Evolutionary conservation across 768 basidiomycete species (phyloP), one percentile per base, ranked within the genome.

Genomic region (Mycena filopes): DNA sequence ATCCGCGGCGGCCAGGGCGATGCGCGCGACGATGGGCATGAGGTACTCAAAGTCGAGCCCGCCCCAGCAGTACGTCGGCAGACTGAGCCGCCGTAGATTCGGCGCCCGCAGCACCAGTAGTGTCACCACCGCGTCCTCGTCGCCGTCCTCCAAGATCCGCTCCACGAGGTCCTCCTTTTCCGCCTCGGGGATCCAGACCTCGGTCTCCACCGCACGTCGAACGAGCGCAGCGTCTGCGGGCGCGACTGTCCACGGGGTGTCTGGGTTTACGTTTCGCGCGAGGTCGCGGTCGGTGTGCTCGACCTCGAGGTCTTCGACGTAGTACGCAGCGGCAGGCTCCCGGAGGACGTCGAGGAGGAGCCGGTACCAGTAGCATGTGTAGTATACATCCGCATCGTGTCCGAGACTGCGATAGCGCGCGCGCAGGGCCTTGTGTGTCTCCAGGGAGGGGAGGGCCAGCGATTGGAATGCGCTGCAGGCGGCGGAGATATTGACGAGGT

Each of bases 31-130:
- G 28, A 57, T 57, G 20, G 55, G 55, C 55, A 57, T 57, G 9
- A 57, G 26, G n/a, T 57, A 26, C n/a, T 46, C 15, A 21, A 47
- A 47, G 29, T 47, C 7, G 15, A 57, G 33, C 12, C 55, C 55
- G 28, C 55, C 55, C 55, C 55, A 57, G 23, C 55, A 57, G 18
- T 57, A 11, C 4, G 55, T 57, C 29, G 55, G 55, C 29, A 57
- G 16, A 31, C 31, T 57, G n/a, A 57, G 43, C 31, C 43, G 29
- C 21, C 21, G 46, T 7, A 57, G 29, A 33, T 57, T 57, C 43
- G 55, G 55, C 43, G 47, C n/a, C 9, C 45, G 55, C 21, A 57
- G 55, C 23, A 57, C 20, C 55, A 57, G 46, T 31, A 57, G 45
- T 31, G 55, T 57, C 11, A 57, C 43, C 31, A 57, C 47, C 13